Base-by-base conservation (phyloP, 139 green algal genomes). In the Chlamydomonas sphaeroides region DNA sequence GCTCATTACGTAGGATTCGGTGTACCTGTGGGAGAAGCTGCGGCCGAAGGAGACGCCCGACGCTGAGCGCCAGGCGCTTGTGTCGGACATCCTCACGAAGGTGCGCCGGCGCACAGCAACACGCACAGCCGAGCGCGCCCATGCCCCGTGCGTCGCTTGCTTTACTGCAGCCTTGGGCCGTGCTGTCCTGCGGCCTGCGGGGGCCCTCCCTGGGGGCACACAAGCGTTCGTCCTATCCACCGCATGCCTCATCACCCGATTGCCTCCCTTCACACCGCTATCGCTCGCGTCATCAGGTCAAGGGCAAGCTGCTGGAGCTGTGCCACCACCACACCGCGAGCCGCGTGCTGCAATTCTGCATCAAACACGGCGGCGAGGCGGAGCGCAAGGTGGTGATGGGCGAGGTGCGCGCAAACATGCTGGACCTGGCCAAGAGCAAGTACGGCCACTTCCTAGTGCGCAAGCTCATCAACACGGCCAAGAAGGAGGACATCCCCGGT, bases 361-460 rank as follows among this genome's bases (percentile, higher is more conserved):
- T 93, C 69, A 96, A 96, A 89, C 74, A 95, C 68, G 95, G 94
- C 59, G 91, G 56, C 21, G 51, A 71, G 23, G 78, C 53, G 25
- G 84, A 96, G 69, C 86, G 89, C 0, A 61, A 79, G 18, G 57
- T 26, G 23, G 89, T 98, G n/a, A 80, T 95, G 80, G 83, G 78
- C 28, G 92, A 98, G 87, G 65, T 98, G 38, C 51, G 87, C 41
- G 86, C 87, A 5, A 84, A 91, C 65, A 78, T 96, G 17, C 53
- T 97, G 41, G 86, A 92, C n/a, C 86, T 98, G 65, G 83, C 91
- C 53, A 95, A 95, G 84, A 92, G 78, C 83, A 93, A 94, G 65
- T 97, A 98, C 74, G 95, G 91, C 25, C 89, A 95, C 82, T 94
- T 97, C 84, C 71, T 98, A 67, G 91, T 98, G 51, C 87, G 85